Evolutionary conservation across 805 yeast species (phyloP), one percentile per base, ranked within the genome.

Genomic region (Candida fluviatilis): DNA sequence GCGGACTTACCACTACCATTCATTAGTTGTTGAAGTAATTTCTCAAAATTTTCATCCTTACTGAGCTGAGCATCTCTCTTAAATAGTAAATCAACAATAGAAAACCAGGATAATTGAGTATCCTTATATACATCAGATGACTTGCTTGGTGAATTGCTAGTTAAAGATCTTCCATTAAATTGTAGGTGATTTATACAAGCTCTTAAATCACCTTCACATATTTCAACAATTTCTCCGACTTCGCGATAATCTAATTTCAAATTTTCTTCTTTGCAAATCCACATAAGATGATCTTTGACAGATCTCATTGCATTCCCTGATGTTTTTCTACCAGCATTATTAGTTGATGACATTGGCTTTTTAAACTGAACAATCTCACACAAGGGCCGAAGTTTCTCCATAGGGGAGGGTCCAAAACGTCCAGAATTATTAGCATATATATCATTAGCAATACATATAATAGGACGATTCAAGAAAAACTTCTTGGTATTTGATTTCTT

Each of bases 391-490:
- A 91, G 64, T 40, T 77, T 79, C 37, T 87, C 95, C 60, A 91
- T 66, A 1, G 85, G 77, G 2, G 80, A 76, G 6, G 52, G 48
- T 4, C 61, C 60, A 25, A 46, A 47, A n/a, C 42, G 43, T 4
- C 62, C 49, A 2, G 61, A 37, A 2, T 47, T 45, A 12, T 56
- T 47, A 13, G 86, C 75, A 57, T 85, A 89, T 1, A 85, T 71
- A 52, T 93, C 95, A 54, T 91, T 93, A 56, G 97, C 95, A 39
- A 93, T 78, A 30, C 95, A 90, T 38, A 91, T 86, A 14, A 93
- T 87, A 1, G 98, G 98, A 47, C 98, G 71, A 49, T 72, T 67
- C 31, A 93, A 57, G 4, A 47, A 21, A 34, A 80, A 60, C 25
- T 65, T 58, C 34, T 54, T 61, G 15, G 13, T 13, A 12, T 6